phyloP scores from a whole-genome alignment of 208 protist species.

The Leishmania tropica region DNA sequence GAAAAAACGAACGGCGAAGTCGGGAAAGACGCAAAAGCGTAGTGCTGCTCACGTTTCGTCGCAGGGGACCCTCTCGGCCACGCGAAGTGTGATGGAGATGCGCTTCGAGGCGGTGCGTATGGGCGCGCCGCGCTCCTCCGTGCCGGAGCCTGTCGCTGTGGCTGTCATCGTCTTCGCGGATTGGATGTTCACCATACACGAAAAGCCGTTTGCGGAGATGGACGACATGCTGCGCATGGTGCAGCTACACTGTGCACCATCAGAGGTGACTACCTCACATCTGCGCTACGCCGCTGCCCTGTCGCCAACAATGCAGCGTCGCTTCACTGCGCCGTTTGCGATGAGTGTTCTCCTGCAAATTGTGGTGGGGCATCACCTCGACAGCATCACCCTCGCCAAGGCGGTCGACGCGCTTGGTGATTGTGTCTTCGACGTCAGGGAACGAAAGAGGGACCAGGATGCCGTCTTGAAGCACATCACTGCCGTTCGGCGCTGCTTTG shows the following conservation, averaged over 20 bases:
- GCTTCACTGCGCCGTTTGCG: conserved; percentile 73
- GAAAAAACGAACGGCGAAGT: background rate
- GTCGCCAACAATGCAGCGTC: conserved; percentile 28
- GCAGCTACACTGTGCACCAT: conserved; percentile 65
- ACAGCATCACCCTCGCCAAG: conserved; percentile 70
- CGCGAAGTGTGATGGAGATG: conserved; percentile 74
- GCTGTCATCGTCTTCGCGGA: conserved; percentile 76
- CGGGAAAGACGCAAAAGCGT: conserved; percentile 6
- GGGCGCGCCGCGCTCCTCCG: conserved; percentile 39
- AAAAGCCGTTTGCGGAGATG: conserved; percentile 87
- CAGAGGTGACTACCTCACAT: conserved; percentile 7
- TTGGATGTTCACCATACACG: conserved; percentile 89
- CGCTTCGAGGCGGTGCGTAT: conserved; percentile 78
- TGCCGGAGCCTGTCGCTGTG: conserved; percentile 60
- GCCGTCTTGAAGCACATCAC: conserved; percentile 79
- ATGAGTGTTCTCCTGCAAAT: conserved; percentile 82
- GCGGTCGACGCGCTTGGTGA: conserved; percentile 75
- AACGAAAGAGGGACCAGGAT: conserved; percentile 49
- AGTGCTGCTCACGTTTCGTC: background rate
- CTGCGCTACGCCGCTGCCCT: conserved; percentile 11
- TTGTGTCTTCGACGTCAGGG: conserved; percentile 63
- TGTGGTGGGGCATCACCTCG: conserved; percentile 76
- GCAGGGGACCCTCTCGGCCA: conserved; percentile 4
- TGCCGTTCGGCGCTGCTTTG: conserved; percentile 78
- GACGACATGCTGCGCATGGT: conserved; percentile 83